phyloP scores from a whole-genome alignment of 345 rosid species.

The Heritiera fomes region DNA sequence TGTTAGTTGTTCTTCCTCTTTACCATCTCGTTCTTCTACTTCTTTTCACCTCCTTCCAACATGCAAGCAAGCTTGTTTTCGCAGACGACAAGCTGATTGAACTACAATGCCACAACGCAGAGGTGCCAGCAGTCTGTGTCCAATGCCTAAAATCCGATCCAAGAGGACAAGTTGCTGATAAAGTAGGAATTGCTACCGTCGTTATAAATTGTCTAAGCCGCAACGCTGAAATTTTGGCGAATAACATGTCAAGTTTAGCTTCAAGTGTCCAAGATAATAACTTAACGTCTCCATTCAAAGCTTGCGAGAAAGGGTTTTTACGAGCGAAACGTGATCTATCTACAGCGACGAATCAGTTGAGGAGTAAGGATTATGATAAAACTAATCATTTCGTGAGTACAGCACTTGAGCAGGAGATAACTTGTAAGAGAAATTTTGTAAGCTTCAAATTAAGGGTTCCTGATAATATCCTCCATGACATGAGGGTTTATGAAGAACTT shows the following conservation, averaged over 20 bases:
- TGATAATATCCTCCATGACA: background rate
- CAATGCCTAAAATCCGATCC: constrained; percentile 37
- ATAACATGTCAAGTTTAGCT: constrained; percentile 23
- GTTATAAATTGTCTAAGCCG: constrained; percentile 21
- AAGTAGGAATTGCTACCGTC: constrained; percentile 22
- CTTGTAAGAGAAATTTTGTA: background rate
- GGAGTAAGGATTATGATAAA: constrained; percentile 22
- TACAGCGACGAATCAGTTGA: background rate
- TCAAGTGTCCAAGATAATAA: background rate
- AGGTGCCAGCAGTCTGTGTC: constrained; percentile 23
- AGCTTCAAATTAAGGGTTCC: background rate
- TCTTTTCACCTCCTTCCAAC: background rate
- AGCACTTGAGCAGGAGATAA: background rate
- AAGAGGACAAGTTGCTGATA: background rate
- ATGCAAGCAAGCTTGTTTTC: background rate
- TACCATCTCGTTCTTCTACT: background rate
- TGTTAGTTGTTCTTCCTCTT: background rate
- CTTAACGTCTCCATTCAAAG: background rate
- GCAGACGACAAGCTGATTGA: constrained; percentile 23
- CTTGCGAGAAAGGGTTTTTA: background rate
- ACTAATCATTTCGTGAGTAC: constrained; percentile 2
- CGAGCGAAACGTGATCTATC: background rate
- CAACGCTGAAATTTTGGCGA: background rate
- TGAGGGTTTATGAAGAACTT: constrained; percentile 28
- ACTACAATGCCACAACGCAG: constrained; percentile 23